Evolutionary conservation across 202 grass and related monocot genomes (phyloP), one percentile per base, ranked within the genome.

Genomic region (Zoysia matrella): DNA sequence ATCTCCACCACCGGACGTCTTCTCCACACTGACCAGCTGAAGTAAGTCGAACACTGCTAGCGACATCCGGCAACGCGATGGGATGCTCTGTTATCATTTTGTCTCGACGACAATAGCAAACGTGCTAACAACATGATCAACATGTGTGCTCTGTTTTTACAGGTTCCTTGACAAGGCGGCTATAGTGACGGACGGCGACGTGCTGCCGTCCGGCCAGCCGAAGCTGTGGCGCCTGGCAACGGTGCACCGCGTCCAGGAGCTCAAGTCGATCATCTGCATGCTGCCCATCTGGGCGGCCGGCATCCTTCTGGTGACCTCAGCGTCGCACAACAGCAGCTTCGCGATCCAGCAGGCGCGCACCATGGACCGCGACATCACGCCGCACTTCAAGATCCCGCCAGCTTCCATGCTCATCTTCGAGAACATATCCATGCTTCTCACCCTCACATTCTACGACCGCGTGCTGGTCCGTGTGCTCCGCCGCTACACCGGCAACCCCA

Each of bases 391-490:
- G 86, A 91, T 98, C 82, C 95, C 95, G 2, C 74, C 92, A 0
- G 90, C 85, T 11, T 92, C 90, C 76, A 84, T 94, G 75, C 85
- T 86, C 82, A 85, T 93, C 77, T 90, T 98, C 88, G 82, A 85
- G 77, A 79, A 89, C 83, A 7, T 92, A 42, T 16, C 81, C 73
- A 90, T 98, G 81, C 82, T 90, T 0, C 11, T 91, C 12, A 94
- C 89, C 30, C 88, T 98, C 22, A 72, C 82, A 45, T 80, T 98
- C 88, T 98, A 98, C 86, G 95, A 98, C 65, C 88, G 84, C 7
- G 71, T 93, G 18, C 85, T 98, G 11, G 82, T 98, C 50, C 86
- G 88, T 72, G 11, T 90, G 47, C 81, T 87, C 7, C 77, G 92
- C 8, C 88, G 86, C 40, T 57, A 85, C 71, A 98, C 95, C 0